Evolutionary conservation across 176 grass and related monocot genomes (phyloP).

Genomic region (bread wheat (Triticum aestivum)): DNA sequence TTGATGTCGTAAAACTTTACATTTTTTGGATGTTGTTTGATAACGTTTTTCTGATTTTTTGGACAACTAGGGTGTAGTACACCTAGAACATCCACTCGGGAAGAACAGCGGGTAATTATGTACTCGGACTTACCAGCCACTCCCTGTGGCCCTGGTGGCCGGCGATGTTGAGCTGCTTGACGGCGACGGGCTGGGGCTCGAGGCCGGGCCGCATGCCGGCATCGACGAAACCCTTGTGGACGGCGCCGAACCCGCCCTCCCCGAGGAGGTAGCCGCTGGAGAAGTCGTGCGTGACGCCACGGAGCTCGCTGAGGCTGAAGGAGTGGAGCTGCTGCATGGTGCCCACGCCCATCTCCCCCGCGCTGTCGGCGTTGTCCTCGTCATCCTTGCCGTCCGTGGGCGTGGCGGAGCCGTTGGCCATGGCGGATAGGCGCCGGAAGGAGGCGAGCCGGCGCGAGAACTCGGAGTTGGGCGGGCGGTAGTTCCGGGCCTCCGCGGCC

Average conservation of each 20-base stretch:
- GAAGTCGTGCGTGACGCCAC: no score
- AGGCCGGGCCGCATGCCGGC: constrained; percentile 62
- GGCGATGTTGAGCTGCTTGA: constrained; percentile 68
- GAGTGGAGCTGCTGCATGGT: constrained; percentile 12
- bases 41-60: no score
- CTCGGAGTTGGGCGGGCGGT: constrained; percentile 46
- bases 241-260: no score
- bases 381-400: neutral
- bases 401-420: constrained; percentile 34
- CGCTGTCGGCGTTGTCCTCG: neutral
- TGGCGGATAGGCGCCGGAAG: constrained; percentile 58
- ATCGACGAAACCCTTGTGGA: constrained; percentile 26
- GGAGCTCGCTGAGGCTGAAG: no score
- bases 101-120: no score
- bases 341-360: neutral
- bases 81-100: no score
- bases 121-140: constrained; percentile 48
- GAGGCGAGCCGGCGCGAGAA: constrained; percentile 69
- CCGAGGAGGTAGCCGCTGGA: no score
- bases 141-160: constrained; percentile 87
- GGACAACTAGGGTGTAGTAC: no score
- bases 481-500: neutral
- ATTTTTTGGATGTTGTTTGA: no score
- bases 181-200: constrained; percentile 68
- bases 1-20: no score